A percentile compares a stretch with the other conserved stretches of the same genome.
These are phyloP conservation scores for Knoxdaviesia proteae DNA, from an alignment of 2,329 filamentous ascomycete species.

Conservation along the genomic window DNA sequence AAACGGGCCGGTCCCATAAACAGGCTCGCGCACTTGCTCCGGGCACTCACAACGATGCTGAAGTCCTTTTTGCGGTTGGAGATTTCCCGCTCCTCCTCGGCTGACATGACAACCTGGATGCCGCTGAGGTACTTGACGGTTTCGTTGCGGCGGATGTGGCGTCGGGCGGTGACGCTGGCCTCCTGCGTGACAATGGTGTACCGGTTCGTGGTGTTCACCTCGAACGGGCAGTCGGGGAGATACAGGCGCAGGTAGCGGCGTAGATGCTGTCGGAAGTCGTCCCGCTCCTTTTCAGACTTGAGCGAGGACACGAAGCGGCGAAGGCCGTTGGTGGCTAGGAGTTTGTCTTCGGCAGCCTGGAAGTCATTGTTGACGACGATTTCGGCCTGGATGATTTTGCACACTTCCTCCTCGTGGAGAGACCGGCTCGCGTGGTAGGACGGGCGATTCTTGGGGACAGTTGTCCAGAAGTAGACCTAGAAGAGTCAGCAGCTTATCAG, in stretches of 20 bases:
- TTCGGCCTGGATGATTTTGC: constrained; percentile 38
- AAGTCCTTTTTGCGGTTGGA: constrained; percentile 77
- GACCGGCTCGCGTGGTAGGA: constrained; percentile 73
- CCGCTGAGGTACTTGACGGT: constrained; percentile 79
- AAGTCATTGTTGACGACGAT: constrained; percentile 58
- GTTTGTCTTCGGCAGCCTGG: constrained; percentile 44
- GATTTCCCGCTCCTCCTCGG: constrained; percentile 71
- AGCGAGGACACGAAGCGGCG: constrained; percentile 48
- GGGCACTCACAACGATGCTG: constrained; percentile 84
- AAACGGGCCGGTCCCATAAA: constrained; percentile 93
- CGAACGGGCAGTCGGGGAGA: constrained; percentile 80
- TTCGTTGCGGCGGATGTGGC: constrained; percentile 60
- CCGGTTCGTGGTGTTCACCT: constrained; percentile 77
- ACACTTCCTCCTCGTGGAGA: constrained; percentile 42
- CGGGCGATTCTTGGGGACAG: constrained; percentile 78
- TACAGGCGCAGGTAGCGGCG: constrained; percentile 87
- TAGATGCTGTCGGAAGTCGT: constrained; percentile 70
- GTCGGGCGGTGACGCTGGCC: constrained; percentile 66
- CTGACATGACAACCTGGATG: constrained; percentile 79
- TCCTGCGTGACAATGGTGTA: constrained; percentile 86
- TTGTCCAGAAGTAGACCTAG: constrained; percentile 90
- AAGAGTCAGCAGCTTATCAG: too few relatives aligned
- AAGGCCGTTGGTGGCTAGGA: constrained; percentile 55
- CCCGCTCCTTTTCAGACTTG: constrained; percentile 56
- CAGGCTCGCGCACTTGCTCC: constrained; percentile 74